phyloP scores from a whole-genome alignment of 139 green algal species.

The Chlamydomonas incerta region DNA sequence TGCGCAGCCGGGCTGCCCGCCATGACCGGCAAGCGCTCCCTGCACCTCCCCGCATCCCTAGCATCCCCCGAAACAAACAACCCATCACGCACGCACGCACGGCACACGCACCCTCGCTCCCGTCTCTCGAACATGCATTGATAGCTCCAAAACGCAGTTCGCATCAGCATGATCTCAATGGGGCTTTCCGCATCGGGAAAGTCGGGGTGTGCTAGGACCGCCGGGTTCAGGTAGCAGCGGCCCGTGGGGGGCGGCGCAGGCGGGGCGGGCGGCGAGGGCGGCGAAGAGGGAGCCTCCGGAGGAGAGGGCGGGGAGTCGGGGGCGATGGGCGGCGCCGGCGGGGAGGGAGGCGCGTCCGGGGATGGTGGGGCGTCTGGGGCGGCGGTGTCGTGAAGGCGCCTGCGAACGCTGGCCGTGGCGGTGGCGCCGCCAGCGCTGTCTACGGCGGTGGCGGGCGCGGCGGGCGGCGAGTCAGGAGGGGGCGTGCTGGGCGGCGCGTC shows the following conservation, averaged over 20 bases:
- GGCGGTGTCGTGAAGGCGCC: background rate
- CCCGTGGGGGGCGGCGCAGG: background rate
- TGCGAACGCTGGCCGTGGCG: no score
- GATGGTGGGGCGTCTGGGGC: no score
- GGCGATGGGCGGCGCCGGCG: no score
- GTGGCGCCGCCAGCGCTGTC: background rate
- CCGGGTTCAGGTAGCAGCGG: slow-evolving; percentile 35
- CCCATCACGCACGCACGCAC: no score
- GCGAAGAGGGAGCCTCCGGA: no score
- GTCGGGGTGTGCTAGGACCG: slow-evolving; percentile 1
- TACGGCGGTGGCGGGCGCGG: background rate
- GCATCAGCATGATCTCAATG: slow-evolving; percentile 30
- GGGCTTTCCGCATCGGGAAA: slow-evolving; percentile 13
- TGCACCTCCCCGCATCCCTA: no score
- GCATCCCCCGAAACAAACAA: no score
- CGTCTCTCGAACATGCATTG: slow-evolving; percentile 31
- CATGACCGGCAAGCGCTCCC: no score
- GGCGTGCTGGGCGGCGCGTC: background rate
- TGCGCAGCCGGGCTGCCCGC: no score
- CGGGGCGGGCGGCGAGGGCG: no score
- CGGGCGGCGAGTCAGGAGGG: background rate
- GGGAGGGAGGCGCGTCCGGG: background rate
- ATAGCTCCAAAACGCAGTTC: slow-evolving; percentile 2
- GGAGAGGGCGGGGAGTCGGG: background rate
- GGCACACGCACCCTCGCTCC: background rate